phyloP scores from a whole-genome alignment of 768 basidiomycete genomes.

The Amanita pseudoporphyria region DNA sequence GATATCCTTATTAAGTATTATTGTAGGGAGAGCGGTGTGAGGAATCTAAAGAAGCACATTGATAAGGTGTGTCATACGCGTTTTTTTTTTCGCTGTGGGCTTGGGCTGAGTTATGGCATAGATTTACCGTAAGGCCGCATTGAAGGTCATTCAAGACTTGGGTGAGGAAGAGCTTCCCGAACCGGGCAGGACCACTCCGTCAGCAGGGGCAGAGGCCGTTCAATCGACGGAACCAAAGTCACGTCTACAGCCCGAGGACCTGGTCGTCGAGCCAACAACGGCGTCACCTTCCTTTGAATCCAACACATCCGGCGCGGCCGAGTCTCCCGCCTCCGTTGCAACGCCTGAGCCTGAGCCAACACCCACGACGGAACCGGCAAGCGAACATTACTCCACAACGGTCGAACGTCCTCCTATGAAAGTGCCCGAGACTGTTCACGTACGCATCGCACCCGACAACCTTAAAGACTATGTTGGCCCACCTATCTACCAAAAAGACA shows the following conservation, averaged over 20 bases:
- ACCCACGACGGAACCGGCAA: constrained; percentile 13
- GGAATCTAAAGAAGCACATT: constrained; percentile 96
- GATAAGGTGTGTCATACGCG: constrained; percentile 66
- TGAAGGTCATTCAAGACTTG: constrained; percentile 84
- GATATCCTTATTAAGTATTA: constrained; percentile 94
- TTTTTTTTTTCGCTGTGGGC: too few relatives aligned
- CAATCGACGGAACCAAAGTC: constrained; percentile 8
- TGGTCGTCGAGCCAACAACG: background rate
- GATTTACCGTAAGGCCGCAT: constrained; percentile 95
- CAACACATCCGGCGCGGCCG: background rate
- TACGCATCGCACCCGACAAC: constrained; percentile 78
- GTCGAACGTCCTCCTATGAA: constrained; percentile 68
- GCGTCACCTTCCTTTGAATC: background rate
- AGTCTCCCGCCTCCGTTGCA: constrained; percentile 7
- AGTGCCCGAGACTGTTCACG: constrained; percentile 70
- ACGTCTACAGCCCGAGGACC: constrained; percentile 3
- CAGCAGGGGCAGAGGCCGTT: background rate
- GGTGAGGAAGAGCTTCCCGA: constrained; percentile 84
- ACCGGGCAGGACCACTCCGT: constrained; percentile 22
- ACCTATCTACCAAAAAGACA: constrained; percentile 88
- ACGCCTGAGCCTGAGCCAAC: constrained; percentile 14
- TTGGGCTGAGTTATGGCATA: constrained; percentile 19
- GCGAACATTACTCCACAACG: constrained; percentile 59
- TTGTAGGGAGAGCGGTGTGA: constrained; percentile 93
- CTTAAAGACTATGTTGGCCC: constrained; percentile 96